phyloP scores from a whole-genome alignment of 805 yeast species.

The Starmerella powellii region DNA sequence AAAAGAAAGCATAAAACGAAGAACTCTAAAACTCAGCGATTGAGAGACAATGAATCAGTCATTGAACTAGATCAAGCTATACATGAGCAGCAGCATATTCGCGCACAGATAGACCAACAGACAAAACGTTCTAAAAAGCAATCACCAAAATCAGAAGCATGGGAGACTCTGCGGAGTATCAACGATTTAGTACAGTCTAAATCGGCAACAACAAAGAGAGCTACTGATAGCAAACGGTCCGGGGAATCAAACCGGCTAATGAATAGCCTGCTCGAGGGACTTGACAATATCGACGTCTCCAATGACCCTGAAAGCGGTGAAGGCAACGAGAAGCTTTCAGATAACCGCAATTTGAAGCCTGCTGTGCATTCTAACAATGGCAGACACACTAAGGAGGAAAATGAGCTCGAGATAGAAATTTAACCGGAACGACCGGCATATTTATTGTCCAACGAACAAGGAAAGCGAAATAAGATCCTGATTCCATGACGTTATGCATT shows the following conservation, averaged over 20 bases:
- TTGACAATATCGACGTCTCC: slow-evolving; percentile 7
- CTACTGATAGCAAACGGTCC: not conserved
- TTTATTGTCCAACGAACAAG: too few relatives aligned
- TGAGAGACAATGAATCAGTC: slow-evolving; percentile 5
- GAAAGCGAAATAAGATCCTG: too few relatives aligned
- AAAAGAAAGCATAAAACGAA: not conserved
- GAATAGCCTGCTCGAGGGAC: slow-evolving; percentile 1
- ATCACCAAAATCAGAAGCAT: not conserved
- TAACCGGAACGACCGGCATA: too few relatives aligned
- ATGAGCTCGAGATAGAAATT: too few relatives aligned
- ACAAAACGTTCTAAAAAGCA: not conserved
- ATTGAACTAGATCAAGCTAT: not conserved
- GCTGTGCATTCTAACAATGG: too few relatives aligned
- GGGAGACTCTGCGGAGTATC: slow-evolving; percentile 2
- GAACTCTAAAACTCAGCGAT: slow-evolving; percentile 3
- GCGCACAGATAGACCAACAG: not conserved
- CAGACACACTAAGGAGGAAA: too few relatives aligned
- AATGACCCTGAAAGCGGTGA: not conserved
- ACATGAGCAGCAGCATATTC: not conserved
- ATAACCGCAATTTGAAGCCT: not conserved
- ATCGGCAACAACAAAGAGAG: not conserved
- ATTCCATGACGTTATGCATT: too few relatives aligned
- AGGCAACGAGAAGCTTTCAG: not conserved
- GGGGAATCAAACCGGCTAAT: not conserved
- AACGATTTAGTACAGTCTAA: slow-evolving; percentile 2